Base-by-base conservation (phyloP, 192 early-diverging fungal genomes). In the Cetraspora pellucida region DNA sequence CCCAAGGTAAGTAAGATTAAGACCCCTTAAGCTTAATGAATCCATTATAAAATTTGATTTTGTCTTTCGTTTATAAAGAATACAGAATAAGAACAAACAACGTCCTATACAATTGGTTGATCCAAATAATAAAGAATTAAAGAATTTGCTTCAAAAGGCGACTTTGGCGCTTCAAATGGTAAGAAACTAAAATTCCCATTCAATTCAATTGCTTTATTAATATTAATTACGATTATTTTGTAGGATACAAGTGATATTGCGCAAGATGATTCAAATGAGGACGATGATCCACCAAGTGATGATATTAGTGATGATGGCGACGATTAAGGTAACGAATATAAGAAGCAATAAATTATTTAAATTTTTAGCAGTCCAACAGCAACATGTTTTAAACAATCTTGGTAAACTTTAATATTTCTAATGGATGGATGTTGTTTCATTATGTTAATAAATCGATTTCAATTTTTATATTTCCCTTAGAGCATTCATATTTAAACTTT, bases 201-300 rank as follows among this genome's bases (percentile, higher is more conserved):
- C 21, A 9, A 25, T 50, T 52, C 21, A 31, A 37, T 63, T 52
- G 17, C 16, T 50, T 16, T 31, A 49, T 3, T 52, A 17, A 49
- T 25, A 27, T 45, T 9, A 13, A 4, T 25, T 52, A 11, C 30
- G 10, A 28, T 47, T 63, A n/a, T 23, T 19, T 19, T 61, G 9
- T 63, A 76, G 74, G 74, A 66, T 65, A 47, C 63, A n/a, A 47
- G 73, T 46, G 74, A 76, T 43, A 76, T 76, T 23, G 74, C 74
- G 1, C 21, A 50, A 11, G 74, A 76, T 21, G 61, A 76, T 54
- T 47, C 23, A 11, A 45, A 63, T 27, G 74, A 65, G 23, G 59
- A 74, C 65, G 74, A 43, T 31, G 71, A 52, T 19, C 37, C 37
- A 7, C 37, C 37, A 37, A 37, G 37, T 37, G 37, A 37, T 37